Base-by-base conservation (phyloP, 2,329 filamentous ascomycete genomes). In the Aspergillus sp. region DNA sequence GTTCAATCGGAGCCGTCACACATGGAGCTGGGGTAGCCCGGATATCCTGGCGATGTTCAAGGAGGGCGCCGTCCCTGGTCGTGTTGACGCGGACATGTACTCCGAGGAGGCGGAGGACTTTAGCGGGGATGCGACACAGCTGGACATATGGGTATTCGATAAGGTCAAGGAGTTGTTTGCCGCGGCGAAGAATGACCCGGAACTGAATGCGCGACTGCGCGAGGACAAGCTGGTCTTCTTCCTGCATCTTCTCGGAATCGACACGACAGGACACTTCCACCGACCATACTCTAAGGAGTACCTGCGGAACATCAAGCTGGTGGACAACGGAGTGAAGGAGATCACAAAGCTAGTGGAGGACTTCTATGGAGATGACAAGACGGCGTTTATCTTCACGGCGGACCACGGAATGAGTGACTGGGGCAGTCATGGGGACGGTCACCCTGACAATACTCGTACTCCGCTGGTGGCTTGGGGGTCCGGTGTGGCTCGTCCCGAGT, bases 341-440 rank as follows among this genome's bases (percentile, higher is more conserved):
- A 88, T 96, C 46, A 87, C 88, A 0, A 81, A 88, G 58, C 69
- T 96, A 49, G 86, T 97, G 46, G 85, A 96, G 32, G 82, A 88
- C 11, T 99, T 97, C 68, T 99, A 97, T 64, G 80, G 76, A 4
- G 87, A 91, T 62, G 84, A 85, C 58, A 87, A 94, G 71, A 97
- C 94, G 0, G 91, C 95, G 0, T 99, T 93, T 69, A 84, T 99
- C 14, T 99, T 99, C 68, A 99, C 95, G 1, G 94, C 94, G 6
- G 94, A 99, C 67, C 94, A 99, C 71, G 94, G 94, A 16, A 99
- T 99, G 94, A 97, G 91, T 66, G 94, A 99, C 72, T 97, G 89
- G 87, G 94, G 95, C n/a, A 97, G 92, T 63, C 95, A 99, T 70
- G 95, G 95, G 34, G 94, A 99, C 70, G 94, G 94, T 6, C 92